Percentiles rank a stretch among this genome's conserved stretches.
Evolutionary conservation across 2,329 filamentous ascomycete genomes (phyloP).

Genomic region (Claviceps pusilla): DNA sequence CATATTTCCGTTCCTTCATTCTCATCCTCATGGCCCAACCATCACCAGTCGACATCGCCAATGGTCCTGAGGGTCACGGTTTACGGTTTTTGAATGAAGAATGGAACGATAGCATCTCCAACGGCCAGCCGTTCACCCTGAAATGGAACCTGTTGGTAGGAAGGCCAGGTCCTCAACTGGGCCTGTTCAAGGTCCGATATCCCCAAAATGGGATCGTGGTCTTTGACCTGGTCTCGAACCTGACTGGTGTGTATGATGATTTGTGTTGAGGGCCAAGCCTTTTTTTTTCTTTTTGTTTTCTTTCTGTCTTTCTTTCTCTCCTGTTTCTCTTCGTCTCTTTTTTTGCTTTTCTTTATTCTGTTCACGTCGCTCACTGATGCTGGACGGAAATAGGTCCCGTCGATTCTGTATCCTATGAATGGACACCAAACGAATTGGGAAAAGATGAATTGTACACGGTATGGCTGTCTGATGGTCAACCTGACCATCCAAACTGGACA

Average conservation of each 20-base stretch:
- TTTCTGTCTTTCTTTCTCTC: too few species aligned
- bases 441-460: constrained; percentile 15
- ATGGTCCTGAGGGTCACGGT: constrained; percentile 12
- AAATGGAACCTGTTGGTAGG: constrained; percentile 17
- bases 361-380: constrained; percentile 6
- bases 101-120: constrained; percentile 21
- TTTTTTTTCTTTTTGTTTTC: too few species aligned
- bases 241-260: constrained; percentile 14
- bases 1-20: constrained; percentile 1
- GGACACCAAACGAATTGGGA: constrained; percentile 15
- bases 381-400: constrained; percentile 11
- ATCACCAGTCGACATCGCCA: constrained; percentile 5
- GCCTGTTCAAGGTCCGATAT: constrained; percentile 17
- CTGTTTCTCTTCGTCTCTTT: too few species aligned
- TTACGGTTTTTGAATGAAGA: constrained; percentile 18
- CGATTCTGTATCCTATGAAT: constrained; percentile 12
- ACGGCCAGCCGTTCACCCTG: constrained; percentile 15
- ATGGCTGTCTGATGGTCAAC: constrained; percentile 13
- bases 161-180: constrained; percentile 11
- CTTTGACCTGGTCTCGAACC: constrained; percentile 16
- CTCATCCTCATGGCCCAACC: constrained; percentile 9
- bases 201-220: constrained; percentile 15
- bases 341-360: not conserved
- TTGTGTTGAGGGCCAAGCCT: not conserved
- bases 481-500: constrained; percentile 14